These are phyloP conservation scores for Aspergillus awamori DNA, from an alignment of 2,329 filamentous ascomycete species.

Conservation along the genomic window DNA sequence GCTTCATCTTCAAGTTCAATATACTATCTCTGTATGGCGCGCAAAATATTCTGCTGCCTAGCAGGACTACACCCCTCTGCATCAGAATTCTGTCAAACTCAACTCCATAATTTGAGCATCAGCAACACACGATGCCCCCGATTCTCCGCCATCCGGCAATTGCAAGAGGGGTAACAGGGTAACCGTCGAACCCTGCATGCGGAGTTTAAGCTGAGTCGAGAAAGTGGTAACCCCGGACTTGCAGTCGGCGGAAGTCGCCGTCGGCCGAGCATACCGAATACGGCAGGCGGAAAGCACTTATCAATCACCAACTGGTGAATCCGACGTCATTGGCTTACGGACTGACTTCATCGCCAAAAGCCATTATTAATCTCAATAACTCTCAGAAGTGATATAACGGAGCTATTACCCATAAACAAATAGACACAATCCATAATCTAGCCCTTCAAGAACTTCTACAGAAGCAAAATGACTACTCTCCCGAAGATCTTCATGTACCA, in stretches of 20 bases:
- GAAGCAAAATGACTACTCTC: not conserved
- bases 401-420: not conserved
- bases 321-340: not conserved
- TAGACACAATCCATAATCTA: not conserved
- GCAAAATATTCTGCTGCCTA: not conserved
- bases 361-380: not conserved
- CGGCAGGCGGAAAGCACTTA: not conserved
- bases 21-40: not conserved
- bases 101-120: not conserved
- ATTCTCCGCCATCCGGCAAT: not conserved
- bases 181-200: not conserved
- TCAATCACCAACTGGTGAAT: not conserved
- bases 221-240: not conserved
- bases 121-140: not conserved
- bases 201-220: not conserved
- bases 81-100: no score
- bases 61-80: not conserved
- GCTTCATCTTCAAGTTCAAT: no score
- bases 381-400: no score
- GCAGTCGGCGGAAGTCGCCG: not conserved
- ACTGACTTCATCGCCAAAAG: not conserved
- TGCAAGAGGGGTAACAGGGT: not conserved
- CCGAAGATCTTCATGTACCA: slow-evolving; percentile 7
- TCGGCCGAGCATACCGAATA: not conserved
- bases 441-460: not conserved